A percentile compares a stretch with the other conserved stretches of the same genome.
Evolutionary conservation across 208 protist genomes (phyloP).

Genomic region (Trichomonas gallinae): DNA sequence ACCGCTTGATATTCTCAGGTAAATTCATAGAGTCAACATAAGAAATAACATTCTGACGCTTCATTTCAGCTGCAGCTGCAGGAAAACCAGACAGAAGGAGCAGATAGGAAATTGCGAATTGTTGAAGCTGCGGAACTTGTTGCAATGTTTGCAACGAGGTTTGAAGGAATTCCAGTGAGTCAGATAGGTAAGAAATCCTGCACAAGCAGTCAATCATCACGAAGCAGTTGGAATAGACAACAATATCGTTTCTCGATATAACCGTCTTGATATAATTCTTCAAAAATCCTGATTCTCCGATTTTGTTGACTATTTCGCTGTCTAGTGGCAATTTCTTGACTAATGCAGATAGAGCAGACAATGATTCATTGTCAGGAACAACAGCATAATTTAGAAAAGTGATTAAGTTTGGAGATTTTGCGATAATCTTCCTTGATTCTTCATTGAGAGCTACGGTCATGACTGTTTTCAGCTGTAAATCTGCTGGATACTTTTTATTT

Average conservation of each 20-base stretch:
- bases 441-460: not conserved
- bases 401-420: not conserved
- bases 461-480: not conserved
- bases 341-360: not conserved
- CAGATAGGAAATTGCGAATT: not conserved
- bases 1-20: not conserved
- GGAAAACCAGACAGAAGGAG: not conserved
- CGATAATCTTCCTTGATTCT: not conserved
- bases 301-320: not conserved
- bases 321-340: not conserved
- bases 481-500: not conserved
- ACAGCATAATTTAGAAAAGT: not conserved
- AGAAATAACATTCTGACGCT: not conserved
- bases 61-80: not conserved
- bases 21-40: not conserved
- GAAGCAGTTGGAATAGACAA: not conserved
- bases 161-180: not conserved
- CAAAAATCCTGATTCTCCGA: not conserved
- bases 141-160: not conserved
- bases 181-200: not conserved
- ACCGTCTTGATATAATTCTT: not conserved
- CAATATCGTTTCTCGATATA: not conserved
- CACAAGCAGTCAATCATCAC: not conserved
- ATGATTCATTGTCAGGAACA: not conserved
- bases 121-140: not conserved